Percentiles rank a stretch among this genome's conserved stretches.
Conservation (phyloP, 306 rosid genomes). For the Rosa lucieae region DNA sequence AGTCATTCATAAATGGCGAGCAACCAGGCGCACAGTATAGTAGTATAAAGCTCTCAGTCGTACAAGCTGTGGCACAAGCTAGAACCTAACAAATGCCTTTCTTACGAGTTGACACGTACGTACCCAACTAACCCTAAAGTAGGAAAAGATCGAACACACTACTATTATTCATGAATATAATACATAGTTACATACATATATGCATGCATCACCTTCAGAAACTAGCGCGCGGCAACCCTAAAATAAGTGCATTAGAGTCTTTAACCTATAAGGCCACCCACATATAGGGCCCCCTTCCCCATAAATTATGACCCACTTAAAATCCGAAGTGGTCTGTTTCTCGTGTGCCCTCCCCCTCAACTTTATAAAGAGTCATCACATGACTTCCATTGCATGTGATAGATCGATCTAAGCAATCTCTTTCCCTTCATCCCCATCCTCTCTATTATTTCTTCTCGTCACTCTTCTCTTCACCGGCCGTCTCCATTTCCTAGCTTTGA, state of each 20-base stretch:
- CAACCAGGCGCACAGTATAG: not conserved
- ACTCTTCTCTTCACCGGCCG: not conserved
- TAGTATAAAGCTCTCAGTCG: not conserved
- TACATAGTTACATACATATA: not conserved
- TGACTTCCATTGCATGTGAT: conserved; percentile 17
- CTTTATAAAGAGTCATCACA: conserved; percentile 14
- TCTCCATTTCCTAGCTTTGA: not conserved
- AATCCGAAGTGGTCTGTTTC: conserved; percentile 7
- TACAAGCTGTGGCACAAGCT: not conserved
- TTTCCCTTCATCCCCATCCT: not conserved
- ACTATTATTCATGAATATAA: not conserved
- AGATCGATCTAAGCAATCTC: not conserved
- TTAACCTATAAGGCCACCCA: not conserved
- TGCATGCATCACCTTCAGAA: not conserved
- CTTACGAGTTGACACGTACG: not conserved
- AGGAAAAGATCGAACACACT: not conserved
- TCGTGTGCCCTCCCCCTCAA: conserved; percentile 6
- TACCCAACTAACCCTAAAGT: not conserved
- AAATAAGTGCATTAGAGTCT: not conserved
- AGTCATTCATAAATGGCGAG: not conserved
- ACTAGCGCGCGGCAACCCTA: not conserved
- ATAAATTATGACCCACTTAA: conserved; percentile 6
- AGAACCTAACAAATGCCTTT: not conserved
- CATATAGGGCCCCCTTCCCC: not conserved
- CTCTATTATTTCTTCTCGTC: not conserved